Evolutionary conservation across 805 yeast species (phyloP), one percentile per base, ranked within the genome.

Genomic region (Sugiyamaella valdiviana): DNA sequence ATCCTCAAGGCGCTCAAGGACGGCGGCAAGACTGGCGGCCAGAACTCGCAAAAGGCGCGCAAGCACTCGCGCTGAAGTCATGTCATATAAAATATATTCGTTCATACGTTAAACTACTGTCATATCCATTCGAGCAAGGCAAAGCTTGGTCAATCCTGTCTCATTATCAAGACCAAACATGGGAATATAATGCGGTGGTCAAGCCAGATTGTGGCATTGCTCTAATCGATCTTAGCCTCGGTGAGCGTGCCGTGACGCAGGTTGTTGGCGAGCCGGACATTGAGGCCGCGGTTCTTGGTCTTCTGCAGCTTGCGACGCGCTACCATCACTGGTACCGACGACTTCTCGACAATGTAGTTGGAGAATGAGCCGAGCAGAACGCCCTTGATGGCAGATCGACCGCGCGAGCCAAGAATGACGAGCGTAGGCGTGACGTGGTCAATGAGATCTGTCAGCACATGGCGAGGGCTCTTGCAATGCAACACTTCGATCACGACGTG

Each of bases 311-410:
- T 83, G 56, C 78, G 77, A 51, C 85, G 73, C 17, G 84, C 91
- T 43, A 83, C 90, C 91, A 83, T 83, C 19, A 83, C 90, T 0
- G 91, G 90, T 2, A 81, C 86, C 15, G 81, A 69, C 57, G 82
- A 77, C 62, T 81, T 79, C 15, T 86, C 79, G 15, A 83, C 87
- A 53, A 83, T 67, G 62, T 83, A 83, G 57, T 83, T 83, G 2
- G 87, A 80, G 50, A 84, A 72, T 2, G 85, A 79, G 2, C 91
- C 91, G 52, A 83, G 72, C 46, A 83, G 71, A 6, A 83, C 87
- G 5, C 91, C 90, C 62, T 80, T 80, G 32, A 83, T 67, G 2
- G 88, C 86, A 48, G 79, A 72, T 52, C 79, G 79, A 24, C 91
- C 91, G 56, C 83, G 78, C 2, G 88, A 82, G 0, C 91, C 91